Conservation (phyloP, 2,329 filamentous ascomycete genomes). For the Venturia oleaginea region DNA sequence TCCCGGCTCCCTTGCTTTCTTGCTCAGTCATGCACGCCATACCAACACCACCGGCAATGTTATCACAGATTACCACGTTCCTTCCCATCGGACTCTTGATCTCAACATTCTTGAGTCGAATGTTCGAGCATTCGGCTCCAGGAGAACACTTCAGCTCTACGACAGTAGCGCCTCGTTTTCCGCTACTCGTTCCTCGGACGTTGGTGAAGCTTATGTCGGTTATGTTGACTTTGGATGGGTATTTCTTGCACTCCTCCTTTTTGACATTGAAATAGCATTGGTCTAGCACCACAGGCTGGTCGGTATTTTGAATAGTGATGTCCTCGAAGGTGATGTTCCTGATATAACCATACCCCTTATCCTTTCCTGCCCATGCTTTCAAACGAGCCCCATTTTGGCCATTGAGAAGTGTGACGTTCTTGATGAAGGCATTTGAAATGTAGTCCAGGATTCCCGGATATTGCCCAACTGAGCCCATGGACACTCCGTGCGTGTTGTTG, state of each 20-base stretch:
- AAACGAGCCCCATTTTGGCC: constrained; percentile 47
- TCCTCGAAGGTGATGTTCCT: constrained; percentile 55
- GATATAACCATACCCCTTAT: constrained; percentile 51
- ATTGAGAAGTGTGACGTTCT: constrained; percentile 50
- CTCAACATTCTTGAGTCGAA: constrained; percentile 46
- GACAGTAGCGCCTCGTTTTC: constrained; percentile 46
- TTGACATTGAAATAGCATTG: constrained; percentile 55
- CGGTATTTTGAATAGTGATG: constrained; percentile 50
- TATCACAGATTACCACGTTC: constrained; percentile 44
- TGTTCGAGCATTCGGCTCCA: constrained; percentile 48
- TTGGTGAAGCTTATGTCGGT: constrained; percentile 52
- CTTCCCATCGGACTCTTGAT: constrained; percentile 38
- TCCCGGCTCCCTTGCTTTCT: background rate
- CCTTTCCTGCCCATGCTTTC: constrained; percentile 51
- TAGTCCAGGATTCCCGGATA: constrained; percentile 25
- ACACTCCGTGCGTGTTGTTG: constrained; percentile 26
- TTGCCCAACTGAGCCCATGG: constrained; percentile 26
- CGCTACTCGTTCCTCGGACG: constrained; percentile 47
- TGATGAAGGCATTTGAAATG: constrained; percentile 40
- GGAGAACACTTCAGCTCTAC: constrained; percentile 48
- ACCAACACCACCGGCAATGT: constrained; percentile 33
- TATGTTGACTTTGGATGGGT: constrained; percentile 50
- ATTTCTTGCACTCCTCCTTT: constrained; percentile 40
- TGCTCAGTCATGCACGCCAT: constrained; percentile 27
- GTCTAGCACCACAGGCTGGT: constrained; percentile 49